These are phyloP conservation scores for Leonotis leonurus DNA, from an alignment of 257 asterid genomes.

Conservation along the genomic window DNA sequence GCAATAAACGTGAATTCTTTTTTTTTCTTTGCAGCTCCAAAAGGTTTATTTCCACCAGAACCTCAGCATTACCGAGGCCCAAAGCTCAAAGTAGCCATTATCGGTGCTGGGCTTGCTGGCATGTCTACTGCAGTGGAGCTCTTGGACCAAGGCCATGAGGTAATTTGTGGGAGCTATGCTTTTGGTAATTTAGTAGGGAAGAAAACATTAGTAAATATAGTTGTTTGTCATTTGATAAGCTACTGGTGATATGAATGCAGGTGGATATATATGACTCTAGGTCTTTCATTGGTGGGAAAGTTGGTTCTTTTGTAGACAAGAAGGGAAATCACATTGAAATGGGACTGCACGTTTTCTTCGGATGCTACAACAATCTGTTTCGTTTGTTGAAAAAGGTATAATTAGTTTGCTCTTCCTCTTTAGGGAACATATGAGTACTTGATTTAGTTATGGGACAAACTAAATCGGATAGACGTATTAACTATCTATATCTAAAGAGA, in stretches of 20 bases:
- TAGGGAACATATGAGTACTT: background rate
- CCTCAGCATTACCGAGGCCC: conserved; percentile 93
- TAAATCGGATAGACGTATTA: background rate
- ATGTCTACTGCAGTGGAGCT: conserved; percentile 99
- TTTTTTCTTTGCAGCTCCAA: conserved; percentile 83
- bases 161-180: conserved; percentile 17
- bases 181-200: background rate
- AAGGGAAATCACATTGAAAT: conserved; percentile 91
- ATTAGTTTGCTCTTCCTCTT: conserved; percentile 11
- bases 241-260: conserved; percentile 35
- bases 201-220: background rate
- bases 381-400: conserved; percentile 94
- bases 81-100: conserved; percentile 88
- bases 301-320: conserved; percentile 95
- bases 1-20: conserved; percentile 5
- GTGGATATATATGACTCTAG: conserved; percentile 95
- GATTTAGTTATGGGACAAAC: no score
- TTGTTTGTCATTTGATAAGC: conserved; percentile 8
- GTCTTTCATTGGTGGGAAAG: conserved; percentile 95
- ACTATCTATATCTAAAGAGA: background rate
- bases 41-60: conserved; percentile 96
- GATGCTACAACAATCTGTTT: conserved; percentile 95
- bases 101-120: conserved; percentile 99
- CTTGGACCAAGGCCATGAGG: conserved; percentile 99
- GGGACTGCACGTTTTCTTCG: conserved; percentile 99